Percentiles rank a stretch among this genome's conserved stretches.
Evolutionary conservation across 1,139 yeast genomes (phyloP).

Genomic region (Candida frijolesensis): DNA sequence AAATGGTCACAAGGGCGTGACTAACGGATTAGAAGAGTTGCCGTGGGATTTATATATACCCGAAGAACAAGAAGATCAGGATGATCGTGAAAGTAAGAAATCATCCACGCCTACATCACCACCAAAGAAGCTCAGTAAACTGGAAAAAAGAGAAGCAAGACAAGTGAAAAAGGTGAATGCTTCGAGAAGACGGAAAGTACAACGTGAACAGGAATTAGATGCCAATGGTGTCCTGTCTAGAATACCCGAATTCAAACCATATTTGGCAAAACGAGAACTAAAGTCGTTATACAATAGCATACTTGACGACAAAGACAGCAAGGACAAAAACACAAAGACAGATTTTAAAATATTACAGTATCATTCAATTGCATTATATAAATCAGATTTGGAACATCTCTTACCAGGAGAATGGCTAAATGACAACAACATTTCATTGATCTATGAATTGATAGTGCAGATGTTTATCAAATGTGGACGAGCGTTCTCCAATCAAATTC

Average conservation of each 20-base stretch:
- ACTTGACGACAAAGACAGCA: conserved; percentile 15
- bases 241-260: conserved; percentile 20
- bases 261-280: conserved; percentile 25
- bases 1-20: conserved; percentile 4
- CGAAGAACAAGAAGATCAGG: conserved; percentile 12
- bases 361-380: conserved; percentile 42
- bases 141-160: conserved; percentile 31
- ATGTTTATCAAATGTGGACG: conserved; percentile 17
- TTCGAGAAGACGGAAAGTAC: conserved; percentile 22
- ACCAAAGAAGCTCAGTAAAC: conserved; percentile 23
- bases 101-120: background rate
- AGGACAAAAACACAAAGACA: conserved; percentile 6
- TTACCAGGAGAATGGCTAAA: conserved; percentile 70
- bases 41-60: conserved; percentile 25
- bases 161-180: conserved; percentile 34
- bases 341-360: conserved; percentile 40
- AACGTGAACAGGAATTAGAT: conserved; percentile 20
- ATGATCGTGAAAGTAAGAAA: background rate
- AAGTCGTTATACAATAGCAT: conserved; percentile 19
- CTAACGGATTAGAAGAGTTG: conserved; percentile 37
- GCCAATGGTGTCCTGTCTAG: background rate
- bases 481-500: conserved; percentile 28
- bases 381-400: conserved; percentile 38
- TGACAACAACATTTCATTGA: conserved; percentile 67
- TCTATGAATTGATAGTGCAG: conserved; percentile 54